A percentile compares a stretch with the other conserved stretches of the same genome.
Conservation (phyloP, 2,329 filamentous ascomycete genomes). For the Onygenales sp. region DNA sequence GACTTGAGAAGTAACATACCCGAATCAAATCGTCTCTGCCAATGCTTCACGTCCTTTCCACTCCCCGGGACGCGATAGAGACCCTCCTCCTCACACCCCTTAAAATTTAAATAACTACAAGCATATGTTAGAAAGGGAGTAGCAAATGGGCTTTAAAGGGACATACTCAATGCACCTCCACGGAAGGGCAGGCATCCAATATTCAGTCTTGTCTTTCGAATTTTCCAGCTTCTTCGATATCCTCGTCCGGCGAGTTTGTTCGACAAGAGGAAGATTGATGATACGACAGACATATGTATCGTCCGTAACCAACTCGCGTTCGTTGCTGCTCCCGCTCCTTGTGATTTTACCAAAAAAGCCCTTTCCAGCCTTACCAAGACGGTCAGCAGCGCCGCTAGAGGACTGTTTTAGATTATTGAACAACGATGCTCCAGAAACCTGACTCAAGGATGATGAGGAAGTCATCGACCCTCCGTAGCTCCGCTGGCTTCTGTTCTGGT, state of each 20-base stretch:
- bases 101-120: conserved; percentile 74
- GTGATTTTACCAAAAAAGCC: conserved; percentile 71
- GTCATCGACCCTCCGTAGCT: conserved; percentile 30
- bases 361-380: conserved; percentile 63
- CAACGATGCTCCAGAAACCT: conserved; percentile 46
- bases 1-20: conserved; percentile 39
- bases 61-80: conserved; percentile 88
- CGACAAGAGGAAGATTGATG: conserved; percentile 74
- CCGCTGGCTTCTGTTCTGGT: conserved; percentile 22
- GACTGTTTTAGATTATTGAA: conserved; percentile 66
- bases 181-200: conserved; percentile 95
- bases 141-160: not conserved
- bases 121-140: not conserved
- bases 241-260: conserved; percentile 81
- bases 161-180: conserved; percentile 84
- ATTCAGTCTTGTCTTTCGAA: conserved; percentile 91
- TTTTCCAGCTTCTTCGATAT: conserved; percentile 84
- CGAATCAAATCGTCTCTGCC: conserved; percentile 84
- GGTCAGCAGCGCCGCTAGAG: conserved; percentile 64
- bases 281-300: conserved; percentile 78
- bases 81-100: conserved; percentile 86
- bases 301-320: conserved; percentile 59
- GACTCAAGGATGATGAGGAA: conserved; percentile 35
- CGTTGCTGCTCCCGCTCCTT: conserved; percentile 57
- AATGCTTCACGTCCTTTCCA: conserved; percentile 82